Evolutionary conservation across 345 rosid genomes (phyloP).

Genomic region (Clausena lansium): DNA sequence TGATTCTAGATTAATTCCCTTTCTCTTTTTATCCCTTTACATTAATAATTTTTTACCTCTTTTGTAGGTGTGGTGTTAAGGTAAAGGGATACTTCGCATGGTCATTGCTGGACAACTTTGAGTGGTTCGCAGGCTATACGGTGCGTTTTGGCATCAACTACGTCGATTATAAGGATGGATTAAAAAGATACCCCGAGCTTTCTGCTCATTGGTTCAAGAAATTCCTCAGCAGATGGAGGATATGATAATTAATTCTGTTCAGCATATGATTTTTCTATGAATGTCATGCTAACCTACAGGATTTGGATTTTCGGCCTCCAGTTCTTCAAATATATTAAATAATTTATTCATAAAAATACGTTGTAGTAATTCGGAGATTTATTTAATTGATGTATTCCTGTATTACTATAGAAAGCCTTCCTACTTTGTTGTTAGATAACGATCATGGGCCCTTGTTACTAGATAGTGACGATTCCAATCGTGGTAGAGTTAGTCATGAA

Average conservation of each 20-base stretch:
- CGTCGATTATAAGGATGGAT: conserved; percentile 31
- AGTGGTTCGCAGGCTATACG: conserved; percentile 43
- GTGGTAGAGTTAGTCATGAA: no score
- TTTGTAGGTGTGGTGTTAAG: conserved; percentile 26
- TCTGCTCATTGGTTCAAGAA: conserved; percentile 28
- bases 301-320: no score
- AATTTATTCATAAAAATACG: no score
- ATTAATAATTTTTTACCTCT: not conserved
- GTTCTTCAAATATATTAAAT: no score
- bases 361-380: no score
- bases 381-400: no score
- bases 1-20: not conserved
- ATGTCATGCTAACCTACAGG: not conserved
- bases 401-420: no score
- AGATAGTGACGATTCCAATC: no score
- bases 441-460: no score
- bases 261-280: not conserved
- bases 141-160: conserved; percentile 42
- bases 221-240: conserved; percentile 26
- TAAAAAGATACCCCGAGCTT: conserved; percentile 39
- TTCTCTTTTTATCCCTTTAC: not conserved
- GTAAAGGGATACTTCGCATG: conserved; percentile 50
- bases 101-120: conserved; percentile 56
- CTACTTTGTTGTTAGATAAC: no score
- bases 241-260: not conserved